Base-by-base conservation (phyloP, 495 filamentous ascomycete genomes). In the Aspergillus kassunensis region DNA sequence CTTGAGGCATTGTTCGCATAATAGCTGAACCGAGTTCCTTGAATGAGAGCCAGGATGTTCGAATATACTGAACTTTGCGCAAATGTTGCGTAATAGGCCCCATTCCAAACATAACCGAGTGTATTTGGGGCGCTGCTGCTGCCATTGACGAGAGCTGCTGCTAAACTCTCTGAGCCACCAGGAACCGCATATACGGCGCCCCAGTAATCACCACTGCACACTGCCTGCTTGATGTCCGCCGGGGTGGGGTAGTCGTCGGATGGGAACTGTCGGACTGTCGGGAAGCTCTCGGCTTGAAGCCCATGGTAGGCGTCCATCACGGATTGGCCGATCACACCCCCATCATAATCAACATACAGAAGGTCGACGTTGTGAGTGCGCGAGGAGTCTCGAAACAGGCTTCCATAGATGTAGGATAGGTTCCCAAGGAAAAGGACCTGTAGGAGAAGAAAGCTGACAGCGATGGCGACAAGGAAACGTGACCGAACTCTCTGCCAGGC, bases 331-430 rank as follows among this genome's bases (percentile, higher is more conserved):
- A 78, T 54, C 0, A 64, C 54, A 12, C 72, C 72, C 16, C 64
- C 69, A 47, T 76, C 75, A 34, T 75, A 77, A 55, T 78, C 74
- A 18, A 78, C 67, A 48, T 66, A 71, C 19, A 46, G 19, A 4
- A 46, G 10, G 1, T 46, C 35, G 15, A 46, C n/a, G 15, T 16
- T 35, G 30, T 18, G 6, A 7, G 4, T 13, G n/a, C 27, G 44
- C 16, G 7, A 30, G 15, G 29, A 20, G 15, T 35, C 29, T 1
- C 29, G 45, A 15, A 37, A 39, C 7, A 0, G 18, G 2, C 31
- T 37, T 2, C 31, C 31, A 16, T 49, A 49, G 2, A 49, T 11
- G 33, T 49, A 49, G 27, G 18, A 23, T 19, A 49, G 23, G 23
- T 49, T 49, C 18, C 15, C 45, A 18, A 49, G 31, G 27, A 49